Base-by-base conservation (phyloP, 495 filamentous ascomycete species). In the Rhypophila decipiens region DNA sequence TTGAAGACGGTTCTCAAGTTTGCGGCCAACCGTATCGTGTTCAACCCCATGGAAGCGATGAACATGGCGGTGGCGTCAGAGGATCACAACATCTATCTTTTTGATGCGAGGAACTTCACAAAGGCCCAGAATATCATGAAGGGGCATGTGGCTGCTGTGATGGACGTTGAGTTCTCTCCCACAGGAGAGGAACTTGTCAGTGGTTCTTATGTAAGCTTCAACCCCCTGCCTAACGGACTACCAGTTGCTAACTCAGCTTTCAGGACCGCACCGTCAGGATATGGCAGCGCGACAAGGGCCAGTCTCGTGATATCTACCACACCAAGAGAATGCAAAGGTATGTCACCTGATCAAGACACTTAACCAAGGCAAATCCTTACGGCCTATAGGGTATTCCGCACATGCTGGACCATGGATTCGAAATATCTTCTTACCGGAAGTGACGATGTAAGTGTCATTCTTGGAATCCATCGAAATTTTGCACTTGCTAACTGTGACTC, bases 121-220 rank as follows among this genome's bases (percentile, higher is more conserved):
- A 90, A 52, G 40, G 63, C 63, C 18, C 59, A 62, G 39, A 97
- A 97, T 59, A 82, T 96, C n/a, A 77, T 93, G 13, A 94, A 93
- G 69, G 93, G 91, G 55, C 94, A 97, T 57, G 94, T 97, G 12
- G 86, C 88, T 3, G 93, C 94, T 4, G 90, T 96, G 0, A 96
- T 97, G 89, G 88, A 94, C 61, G 84, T 99, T 33, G 88, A 95
- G 52, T 99, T 90, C 69, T 87, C 82, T 41, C 94, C 94, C 1
- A 96, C 91, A 0, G 94, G 94, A 44, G 84, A 96, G 64, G 91
- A 96, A 61, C 81, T 97, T 23, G 88, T 99, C 17, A 86, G 80
- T 24, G 93, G 87, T 11, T 88, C 84, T 4, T 99, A 97, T 59
- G 91, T 96, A 59, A 58, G 68, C n/a, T 34, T 53, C 52, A 39